These are phyloP conservation scores for Talaromyces sp. DNA, from an alignment of 2,329 filamentous ascomycete species.

Conservation along the genomic window DNA sequence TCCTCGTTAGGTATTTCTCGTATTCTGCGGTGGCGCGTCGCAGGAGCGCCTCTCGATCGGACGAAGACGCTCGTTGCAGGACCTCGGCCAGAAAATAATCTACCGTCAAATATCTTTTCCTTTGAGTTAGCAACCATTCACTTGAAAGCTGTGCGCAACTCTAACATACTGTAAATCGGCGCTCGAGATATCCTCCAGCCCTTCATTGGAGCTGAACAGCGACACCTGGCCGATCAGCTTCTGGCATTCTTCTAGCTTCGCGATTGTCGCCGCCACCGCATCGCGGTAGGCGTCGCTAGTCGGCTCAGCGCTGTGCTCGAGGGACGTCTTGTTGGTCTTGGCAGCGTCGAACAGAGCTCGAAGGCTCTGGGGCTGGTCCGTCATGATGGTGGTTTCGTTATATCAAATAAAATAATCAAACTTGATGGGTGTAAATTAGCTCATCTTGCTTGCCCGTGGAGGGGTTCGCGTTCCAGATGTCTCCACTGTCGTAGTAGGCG, in stretches of 20 bases:
- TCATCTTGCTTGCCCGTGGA: neutral
- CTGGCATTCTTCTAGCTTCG: conserved; percentile 69
- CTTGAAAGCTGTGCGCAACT: neutral
- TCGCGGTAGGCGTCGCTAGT: conserved; percentile 64
- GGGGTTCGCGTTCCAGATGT: neutral
- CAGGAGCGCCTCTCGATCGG: conserved; percentile 61
- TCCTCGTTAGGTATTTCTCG: conserved; percentile 69
- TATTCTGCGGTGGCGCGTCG: conserved; percentile 64
- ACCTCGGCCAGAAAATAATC: conserved; percentile 78
- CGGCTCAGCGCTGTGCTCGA: conserved; percentile 63
- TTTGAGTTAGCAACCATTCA: conserved; percentile 17
- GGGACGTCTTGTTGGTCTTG: conserved; percentile 49
- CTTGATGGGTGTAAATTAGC: neutral
- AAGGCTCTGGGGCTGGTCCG: conserved; percentile 51
- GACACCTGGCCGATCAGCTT: conserved; percentile 65
- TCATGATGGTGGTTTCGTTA: conserved; percentile 23
- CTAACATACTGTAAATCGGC: conserved; percentile 66
- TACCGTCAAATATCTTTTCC: conserved; percentile 65
- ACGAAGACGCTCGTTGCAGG: conserved; percentile 59
- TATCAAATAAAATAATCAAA: neutral
- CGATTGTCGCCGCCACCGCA: conserved; percentile 62
- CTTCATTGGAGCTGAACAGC: conserved; percentile 88
- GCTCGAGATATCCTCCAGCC: conserved; percentile 79
- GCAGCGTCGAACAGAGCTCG: conserved; percentile 52
- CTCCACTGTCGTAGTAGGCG: neutral